Conservation (phyloP, 805 yeast genomes). For the Saturnispora diversa region DNA sequence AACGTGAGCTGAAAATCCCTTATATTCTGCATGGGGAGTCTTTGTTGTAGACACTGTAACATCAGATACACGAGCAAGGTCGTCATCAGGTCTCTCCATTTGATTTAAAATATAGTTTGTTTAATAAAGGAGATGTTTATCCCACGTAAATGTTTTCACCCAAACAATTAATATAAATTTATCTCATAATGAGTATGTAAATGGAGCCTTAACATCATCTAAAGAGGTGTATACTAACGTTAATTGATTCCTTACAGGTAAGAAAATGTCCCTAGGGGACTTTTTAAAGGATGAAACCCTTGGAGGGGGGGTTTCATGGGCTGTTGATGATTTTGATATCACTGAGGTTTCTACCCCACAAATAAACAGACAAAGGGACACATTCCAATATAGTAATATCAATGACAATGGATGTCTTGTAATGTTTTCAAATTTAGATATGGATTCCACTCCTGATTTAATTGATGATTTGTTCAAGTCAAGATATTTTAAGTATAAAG, state of each 20-base stretch:
- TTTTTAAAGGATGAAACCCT: constrained; percentile 37
- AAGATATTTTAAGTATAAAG: constrained; percentile 48
- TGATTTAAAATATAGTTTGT: too few relatives aligned
- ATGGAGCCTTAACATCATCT: too few relatives aligned
- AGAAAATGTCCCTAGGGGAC: constrained; percentile 40
- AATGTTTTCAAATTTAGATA: constrained; percentile 45
- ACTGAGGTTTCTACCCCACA: constrained; percentile 40
- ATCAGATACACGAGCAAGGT: constrained; percentile 56
- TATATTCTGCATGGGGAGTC: constrained; percentile 66
- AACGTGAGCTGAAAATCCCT: constrained; percentile 78
- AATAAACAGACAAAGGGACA: constrained; percentile 1
- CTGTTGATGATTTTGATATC: constrained; percentile 56
- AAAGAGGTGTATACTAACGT: constrained; percentile 4
- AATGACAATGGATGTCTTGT: constrained; percentile 40
- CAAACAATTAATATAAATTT: too few relatives aligned
- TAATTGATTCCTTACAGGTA: constrained; percentile 17
- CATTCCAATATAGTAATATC: background rate
- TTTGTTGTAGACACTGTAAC: constrained; percentile 50
- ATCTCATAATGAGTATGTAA: too few relatives aligned
- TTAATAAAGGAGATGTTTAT: too few relatives aligned
- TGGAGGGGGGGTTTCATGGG: constrained; percentile 49
- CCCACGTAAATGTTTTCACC: too few relatives aligned
- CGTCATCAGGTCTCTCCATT: constrained; percentile 31
- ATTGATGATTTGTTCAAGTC: constrained; percentile 56
- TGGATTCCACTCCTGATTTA: constrained; percentile 41